Percentiles rank a stretch among this genome's conserved stretches.
phyloP scores from a whole-genome alignment of 441 rosid species.

The Erysimum cheiri region DNA sequence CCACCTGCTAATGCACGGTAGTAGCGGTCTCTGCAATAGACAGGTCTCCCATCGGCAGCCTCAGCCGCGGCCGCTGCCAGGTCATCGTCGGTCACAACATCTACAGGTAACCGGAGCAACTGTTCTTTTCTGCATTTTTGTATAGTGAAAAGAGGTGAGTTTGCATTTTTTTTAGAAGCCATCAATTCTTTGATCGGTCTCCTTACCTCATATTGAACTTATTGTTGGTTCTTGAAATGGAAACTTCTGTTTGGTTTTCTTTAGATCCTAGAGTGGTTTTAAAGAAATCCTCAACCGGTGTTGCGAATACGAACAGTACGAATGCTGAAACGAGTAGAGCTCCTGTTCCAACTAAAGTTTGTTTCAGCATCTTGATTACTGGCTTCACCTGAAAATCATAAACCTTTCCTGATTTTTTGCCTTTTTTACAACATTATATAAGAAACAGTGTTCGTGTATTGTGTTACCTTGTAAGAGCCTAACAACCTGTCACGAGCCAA shows the following conservation, averaged over 20 bases:
- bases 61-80: slow-evolving; percentile 94
- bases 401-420: neutral
- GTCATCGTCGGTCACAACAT: slow-evolving; percentile 74
- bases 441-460: slow-evolving; percentile 12
- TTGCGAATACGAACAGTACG: slow-evolving; percentile 72
- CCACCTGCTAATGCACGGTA: slow-evolving; percentile 86
- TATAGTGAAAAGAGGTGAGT: slow-evolving; percentile 18
- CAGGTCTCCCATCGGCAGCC: slow-evolving; percentile 97
- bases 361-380: slow-evolving; percentile 83
- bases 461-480: slow-evolving; percentile 90
- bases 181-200: neutral
- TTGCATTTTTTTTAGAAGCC: neutral
- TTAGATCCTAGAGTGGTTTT: slow-evolving; percentile 46
- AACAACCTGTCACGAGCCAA: slow-evolving; percentile 92
- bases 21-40: slow-evolving; percentile 84
- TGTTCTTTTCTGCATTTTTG: slow-evolving; percentile 66
- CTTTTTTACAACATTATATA: neutral
- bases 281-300: slow-evolving; percentile 78
- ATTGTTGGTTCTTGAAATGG: slow-evolving; percentile 55
- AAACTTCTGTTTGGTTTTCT: slow-evolving; percentile 48
- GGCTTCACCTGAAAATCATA: slow-evolving; percentile 73
- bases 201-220: slow-evolving; percentile 67
- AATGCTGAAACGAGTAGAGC: slow-evolving; percentile 74
- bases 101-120: slow-evolving; percentile 70
- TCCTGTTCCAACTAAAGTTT: slow-evolving; percentile 84